Conservation (phyloP, 768 basidiomycete species). For the Amylocystis lapponica region DNA sequence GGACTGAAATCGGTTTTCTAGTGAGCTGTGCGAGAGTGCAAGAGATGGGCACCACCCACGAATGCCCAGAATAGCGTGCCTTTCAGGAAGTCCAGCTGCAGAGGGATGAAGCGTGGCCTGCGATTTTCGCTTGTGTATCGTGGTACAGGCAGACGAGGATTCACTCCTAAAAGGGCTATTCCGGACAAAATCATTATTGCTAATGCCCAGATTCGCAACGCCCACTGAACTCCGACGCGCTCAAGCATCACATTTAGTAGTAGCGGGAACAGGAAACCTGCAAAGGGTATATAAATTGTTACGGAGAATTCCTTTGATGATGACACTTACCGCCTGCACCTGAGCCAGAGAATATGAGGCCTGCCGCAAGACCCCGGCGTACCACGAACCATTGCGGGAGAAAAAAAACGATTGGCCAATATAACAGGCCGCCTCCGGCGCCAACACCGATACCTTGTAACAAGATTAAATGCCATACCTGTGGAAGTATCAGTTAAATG, state of each 20-base stretch:
- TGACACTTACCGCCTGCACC: slow-evolving; percentile 14
- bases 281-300: too few species aligned
- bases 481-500: not conserved
- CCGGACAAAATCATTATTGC: slow-evolving; percentile 10
- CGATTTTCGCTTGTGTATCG: slow-evolving; percentile 10
- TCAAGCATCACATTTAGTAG: slow-evolving; percentile 12
- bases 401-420: slow-evolving; percentile 11
- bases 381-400: slow-evolving; percentile 19
- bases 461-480: slow-evolving; percentile 19
- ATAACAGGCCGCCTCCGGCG: slow-evolving; percentile 14
- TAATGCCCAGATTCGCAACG: slow-evolving; percentile 16
- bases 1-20: slow-evolving; percentile 1
- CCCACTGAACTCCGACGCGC: slow-evolving; percentile 15
- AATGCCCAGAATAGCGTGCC: slow-evolving; percentile 16
- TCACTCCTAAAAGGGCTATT: slow-evolving; percentile 12
- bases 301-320: not conserved
- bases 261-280: slow-evolving; percentile 19
- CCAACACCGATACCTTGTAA: slow-evolving; percentile 19
- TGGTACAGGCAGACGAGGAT: slow-evolving; percentile 18
- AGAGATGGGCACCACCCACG: slow-evolving; percentile 8
- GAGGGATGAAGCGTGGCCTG: slow-evolving; percentile 16
- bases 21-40: not conserved
- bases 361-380: slow-evolving; percentile 16
- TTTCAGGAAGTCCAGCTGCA: slow-evolving; percentile 15
- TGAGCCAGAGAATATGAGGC: slow-evolving; percentile 20